Evolutionary conservation across 768 basidiomycete species (phyloP), one percentile per base, ranked within the genome.

Genomic region (Boletellus ananiceps): DNA sequence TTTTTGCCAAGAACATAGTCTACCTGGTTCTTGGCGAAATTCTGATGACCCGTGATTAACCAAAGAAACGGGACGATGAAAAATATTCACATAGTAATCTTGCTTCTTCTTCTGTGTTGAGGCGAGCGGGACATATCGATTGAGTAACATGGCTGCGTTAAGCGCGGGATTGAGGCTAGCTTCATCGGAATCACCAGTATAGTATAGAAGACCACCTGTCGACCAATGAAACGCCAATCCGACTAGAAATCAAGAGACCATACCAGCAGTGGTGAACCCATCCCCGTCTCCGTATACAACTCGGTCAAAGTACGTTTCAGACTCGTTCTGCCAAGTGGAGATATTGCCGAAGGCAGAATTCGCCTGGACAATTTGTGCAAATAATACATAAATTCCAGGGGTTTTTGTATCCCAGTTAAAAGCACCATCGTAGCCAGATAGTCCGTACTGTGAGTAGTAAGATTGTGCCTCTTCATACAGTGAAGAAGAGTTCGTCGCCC

Each of bases 381-480:
- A 88, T 7, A 95, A 68, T 16, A 94, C 78, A 36, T 81, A 77
- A 0, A 91, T 60, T 2, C 84, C 93, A 1, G 90, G 86, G 1
- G 78, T 80, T 65, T 89, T 87, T 3, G 81, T 79, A 62, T 93
- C 93, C 93, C 93, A 97, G 63, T 93, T 93, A 69, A 93, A 88
- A 5, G 86, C 82, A 2, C 72, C 68, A 39, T 82, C 69, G 31
- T 75, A 69, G 1, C 73, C 72, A 2, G 68, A 65, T 0, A 94
- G 72, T 19, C 73, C 64, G 60, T 80, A 87, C 29, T 78, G 68
- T 9, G 69, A 59, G 64, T 83, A 92, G 60, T 80, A 80, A 7
- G 69, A 63, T 60, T 81, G 74, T 2, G 88, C 88, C 50, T 88
- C 78, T 18, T 74, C 61, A 58, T 83, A 90, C 46, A 79, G 71